Percentiles rank a stretch among this genome's conserved stretches.
phyloP scores from a whole-genome alignment of 192 early-diverging fungal genomes.

The Diversispora eburnea region DNA sequence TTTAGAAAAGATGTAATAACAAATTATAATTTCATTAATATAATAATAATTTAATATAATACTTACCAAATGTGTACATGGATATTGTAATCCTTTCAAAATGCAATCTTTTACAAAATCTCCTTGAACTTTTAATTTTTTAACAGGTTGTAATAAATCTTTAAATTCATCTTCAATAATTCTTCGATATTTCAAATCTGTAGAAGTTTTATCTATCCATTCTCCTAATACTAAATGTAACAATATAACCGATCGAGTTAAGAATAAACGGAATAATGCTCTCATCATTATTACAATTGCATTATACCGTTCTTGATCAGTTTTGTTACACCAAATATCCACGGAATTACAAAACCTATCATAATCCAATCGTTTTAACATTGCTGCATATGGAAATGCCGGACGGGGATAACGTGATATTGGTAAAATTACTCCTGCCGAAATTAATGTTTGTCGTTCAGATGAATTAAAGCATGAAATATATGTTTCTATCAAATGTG shows the following conservation, averaged over 20 bases:
- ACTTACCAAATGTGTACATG: slow-evolving; percentile 14
- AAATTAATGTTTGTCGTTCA: background rate
- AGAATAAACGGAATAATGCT: slow-evolving; percentile 1
- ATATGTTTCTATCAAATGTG: background rate
- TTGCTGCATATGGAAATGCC: background rate
- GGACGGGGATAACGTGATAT: background rate
- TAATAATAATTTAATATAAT: background rate
- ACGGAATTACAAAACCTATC: slow-evolving; percentile 11
- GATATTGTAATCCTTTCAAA: background rate
- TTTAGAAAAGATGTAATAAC: background rate
- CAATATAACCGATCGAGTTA: background rate
- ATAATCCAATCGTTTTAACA: slow-evolving; percentile 22
- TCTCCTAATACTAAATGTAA: slow-evolving; percentile 13
- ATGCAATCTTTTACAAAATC: slow-evolving; percentile 12
- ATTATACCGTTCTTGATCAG: background rate
- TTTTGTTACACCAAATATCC: background rate
- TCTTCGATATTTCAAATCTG: slow-evolving; percentile 6
- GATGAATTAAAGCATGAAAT: slow-evolving; percentile 1
- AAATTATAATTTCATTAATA: background rate
- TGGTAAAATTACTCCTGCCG: background rate
- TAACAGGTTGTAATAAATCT: slow-evolving; percentile 4
- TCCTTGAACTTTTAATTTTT: slow-evolving; percentile 4
- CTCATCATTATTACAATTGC: background rate
- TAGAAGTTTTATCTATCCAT: background rate
- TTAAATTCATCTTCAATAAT: slow-evolving; percentile 13